Evolutionary conservation across 2,329 filamentous ascomycete species (phyloP).

Genomic region (Cryphonectria parasitica): DNA sequence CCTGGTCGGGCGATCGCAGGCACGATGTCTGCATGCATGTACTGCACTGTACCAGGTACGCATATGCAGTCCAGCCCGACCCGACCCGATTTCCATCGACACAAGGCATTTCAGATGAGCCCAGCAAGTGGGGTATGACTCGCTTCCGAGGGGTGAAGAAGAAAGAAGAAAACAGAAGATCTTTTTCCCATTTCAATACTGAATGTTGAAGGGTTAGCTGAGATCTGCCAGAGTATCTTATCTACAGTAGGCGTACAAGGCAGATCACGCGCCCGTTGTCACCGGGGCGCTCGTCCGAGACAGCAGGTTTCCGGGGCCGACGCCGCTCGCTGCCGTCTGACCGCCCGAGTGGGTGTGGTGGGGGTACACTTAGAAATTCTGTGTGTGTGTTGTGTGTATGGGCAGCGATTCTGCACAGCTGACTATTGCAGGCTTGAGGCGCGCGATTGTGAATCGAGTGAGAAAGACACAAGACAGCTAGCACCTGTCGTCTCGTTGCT

Average conservation of each 20-base stretch:
- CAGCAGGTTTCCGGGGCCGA: background rate
- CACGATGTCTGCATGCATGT: background rate
- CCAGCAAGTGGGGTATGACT: background rate
- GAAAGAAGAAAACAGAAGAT: background rate
- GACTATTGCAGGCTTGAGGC: background rate
- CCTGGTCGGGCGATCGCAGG: background rate
- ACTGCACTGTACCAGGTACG: background rate
- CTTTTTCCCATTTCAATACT: background rate
- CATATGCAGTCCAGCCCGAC: background rate
- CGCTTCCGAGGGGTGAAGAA: background rate
- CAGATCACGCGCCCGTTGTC: constrained; percentile 4
- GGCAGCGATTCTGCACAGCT: background rate
- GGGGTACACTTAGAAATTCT: background rate
- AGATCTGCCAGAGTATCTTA: background rate
- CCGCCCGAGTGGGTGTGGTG: constrained; percentile 1
- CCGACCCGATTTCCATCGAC: background rate
- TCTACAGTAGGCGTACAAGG: background rate
- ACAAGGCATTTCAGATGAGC: background rate
- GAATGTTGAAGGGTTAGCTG: background rate
- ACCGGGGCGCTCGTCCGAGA: background rate
- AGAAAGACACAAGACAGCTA: background rate
- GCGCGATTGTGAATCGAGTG: background rate
- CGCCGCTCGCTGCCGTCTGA: background rate
- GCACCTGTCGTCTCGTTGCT: background rate
- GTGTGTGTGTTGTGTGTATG: background rate